A percentile compares a stretch with the other conserved stretches of the same genome.
Conservation (phyloP, 805 yeast genomes). For the Priceomyces melissophilus region DNA sequence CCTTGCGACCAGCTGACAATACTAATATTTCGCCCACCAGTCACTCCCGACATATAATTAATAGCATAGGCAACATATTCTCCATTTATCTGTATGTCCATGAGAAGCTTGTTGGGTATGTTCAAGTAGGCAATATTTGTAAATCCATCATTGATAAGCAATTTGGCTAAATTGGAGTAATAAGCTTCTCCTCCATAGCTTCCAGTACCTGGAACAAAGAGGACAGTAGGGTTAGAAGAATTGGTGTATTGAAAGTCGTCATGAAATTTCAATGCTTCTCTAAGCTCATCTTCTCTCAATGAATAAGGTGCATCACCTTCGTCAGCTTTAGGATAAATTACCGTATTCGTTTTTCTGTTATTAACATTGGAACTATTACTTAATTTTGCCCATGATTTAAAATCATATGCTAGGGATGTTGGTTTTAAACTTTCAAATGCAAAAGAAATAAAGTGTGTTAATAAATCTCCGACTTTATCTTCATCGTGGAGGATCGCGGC, state of each 20-base stretch:
- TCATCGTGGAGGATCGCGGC: background rate
- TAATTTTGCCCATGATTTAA: background rate
- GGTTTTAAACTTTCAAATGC: background rate
- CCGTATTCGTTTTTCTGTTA: background rate
- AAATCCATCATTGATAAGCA: background rate
- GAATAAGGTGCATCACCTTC: slow-evolving; percentile 1
- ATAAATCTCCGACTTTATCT: background rate
- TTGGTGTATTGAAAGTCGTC: slow-evolving; percentile 1
- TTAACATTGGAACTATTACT: slow-evolving; percentile 1
- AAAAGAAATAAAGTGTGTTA: background rate
- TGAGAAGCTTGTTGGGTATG: slow-evolving; percentile 1
- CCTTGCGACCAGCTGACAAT: slow-evolving; percentile 4
- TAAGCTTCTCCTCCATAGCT: slow-evolving; percentile 2
- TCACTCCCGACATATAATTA: slow-evolving; percentile 4
- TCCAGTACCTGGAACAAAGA: slow-evolving; percentile 4
- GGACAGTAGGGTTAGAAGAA: background rate
- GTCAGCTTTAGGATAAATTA: slow-evolving; percentile 1
- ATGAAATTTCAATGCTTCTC: slow-evolving; percentile 1
- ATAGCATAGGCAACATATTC: slow-evolving; percentile 5
- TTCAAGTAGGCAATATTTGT: slow-evolving; percentile 1
- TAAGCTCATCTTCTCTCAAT: background rate
- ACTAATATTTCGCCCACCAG: slow-evolving; percentile 2
- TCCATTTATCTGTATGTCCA: slow-evolving; percentile 2
- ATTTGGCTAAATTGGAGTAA: slow-evolving; percentile 2
- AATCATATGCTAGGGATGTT: background rate